A percentile compares a stretch with the other conserved stretches of the same genome.
These are phyloP conservation scores for Didymella pinodella DNA, from an alignment of 2,329 filamentous ascomycete species.

Conservation along the genomic window DNA sequence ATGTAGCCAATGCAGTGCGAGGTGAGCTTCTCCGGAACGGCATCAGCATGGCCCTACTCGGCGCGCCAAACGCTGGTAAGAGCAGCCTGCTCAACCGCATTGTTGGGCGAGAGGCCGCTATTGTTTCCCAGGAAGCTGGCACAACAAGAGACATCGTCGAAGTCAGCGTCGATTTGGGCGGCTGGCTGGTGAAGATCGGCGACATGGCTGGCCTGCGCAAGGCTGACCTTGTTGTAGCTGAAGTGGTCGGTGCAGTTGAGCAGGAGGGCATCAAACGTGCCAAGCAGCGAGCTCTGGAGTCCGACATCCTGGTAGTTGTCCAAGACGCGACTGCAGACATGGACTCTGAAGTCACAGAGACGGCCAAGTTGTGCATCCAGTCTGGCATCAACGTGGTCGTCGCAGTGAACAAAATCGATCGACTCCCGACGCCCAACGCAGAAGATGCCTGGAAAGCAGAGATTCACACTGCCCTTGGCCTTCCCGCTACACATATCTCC, in stretches of 20 bases:
- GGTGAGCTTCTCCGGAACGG: conserved; percentile 86
- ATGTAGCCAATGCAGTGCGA: conserved; percentile 78
- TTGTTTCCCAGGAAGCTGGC: conserved; percentile 90
- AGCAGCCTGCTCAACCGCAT: conserved; percentile 91
- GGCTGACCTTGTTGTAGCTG: conserved; percentile 40
- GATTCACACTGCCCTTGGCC: conserved; percentile 32
- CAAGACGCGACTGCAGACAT: conserved; percentile 72
- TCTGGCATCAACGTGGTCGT: conserved; percentile 64
- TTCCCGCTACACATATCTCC: conserved; percentile 58
- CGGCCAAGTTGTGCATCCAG: conserved; percentile 59
- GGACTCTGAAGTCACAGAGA: conserved; percentile 65
- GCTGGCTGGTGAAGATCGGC: conserved; percentile 91
- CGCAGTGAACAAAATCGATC: conserved; percentile 69
- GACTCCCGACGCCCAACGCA: conserved; percentile 38
- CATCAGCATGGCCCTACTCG: conserved; percentile 84
- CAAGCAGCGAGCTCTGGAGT: conserved; percentile 78
- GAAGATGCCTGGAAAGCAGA: conserved; percentile 32
- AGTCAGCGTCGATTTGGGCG: conserved; percentile 85
- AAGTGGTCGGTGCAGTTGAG: conserved; percentile 75
- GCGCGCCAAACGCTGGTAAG: conserved; percentile 93
- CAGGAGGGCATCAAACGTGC: conserved; percentile 90
- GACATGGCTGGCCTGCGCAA: conserved; percentile 90
- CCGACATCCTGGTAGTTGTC: conserved; percentile 85
- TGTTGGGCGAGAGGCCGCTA: conserved; percentile 91
- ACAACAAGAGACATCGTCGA: conserved; percentile 96